Base-by-base conservation (phyloP, 2,329 filamentous ascomycete genomes). In the Alternaria angustiovoidea region DNA sequence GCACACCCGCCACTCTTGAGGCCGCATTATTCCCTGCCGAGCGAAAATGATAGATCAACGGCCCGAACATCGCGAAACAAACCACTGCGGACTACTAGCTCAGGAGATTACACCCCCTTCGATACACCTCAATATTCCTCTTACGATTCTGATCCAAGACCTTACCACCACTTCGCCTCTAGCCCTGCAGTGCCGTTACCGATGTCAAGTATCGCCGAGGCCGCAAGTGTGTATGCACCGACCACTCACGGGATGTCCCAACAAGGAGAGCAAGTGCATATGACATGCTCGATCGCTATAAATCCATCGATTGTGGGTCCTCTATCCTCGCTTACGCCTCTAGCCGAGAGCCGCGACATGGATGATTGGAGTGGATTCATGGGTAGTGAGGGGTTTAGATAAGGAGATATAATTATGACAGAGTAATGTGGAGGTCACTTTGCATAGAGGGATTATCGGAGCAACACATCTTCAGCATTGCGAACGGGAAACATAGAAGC, bases 11-110 rank as follows among this genome's bases (percentile, higher is more conserved):
- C 55, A 26, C 24, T 53, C n/a, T 41, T 59, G 8, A 47, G 56
- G 16, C 54, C 64, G 22, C 54, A 63, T 7, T 63, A 65, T 47
- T 66, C 64, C 12, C 65, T 65, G 14, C 47, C 61, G 2, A 59
- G 43, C 43, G 46, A 44, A 30, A 18, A 26, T 12, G 34, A 51
- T n/a, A 11, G 11, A 16, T 7, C 46, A 9, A 26, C 22, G 5
- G 32, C 12, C 30, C 46, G 2, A 26, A 6, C 14, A 12, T 49
- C 46, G 9, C 32, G 22, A 49, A 36, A 38, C 46, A 24, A 14
- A 22, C 46, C 46, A 20, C 14, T 48, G 39, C 39, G 18, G 4
- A 41, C 18, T 3, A 18, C 18, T 9, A 48, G 30, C 14, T 48
- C 46, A 36, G 30, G 30, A 14, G 30, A 34, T 6, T 16, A 6